A percentile compares a stretch with the other conserved stretches of the same genome.
These are phyloP conservation scores for Antrodiella citrinella DNA, from an alignment of 768 basidiomycete genomes.

Conservation along the genomic window DNA sequence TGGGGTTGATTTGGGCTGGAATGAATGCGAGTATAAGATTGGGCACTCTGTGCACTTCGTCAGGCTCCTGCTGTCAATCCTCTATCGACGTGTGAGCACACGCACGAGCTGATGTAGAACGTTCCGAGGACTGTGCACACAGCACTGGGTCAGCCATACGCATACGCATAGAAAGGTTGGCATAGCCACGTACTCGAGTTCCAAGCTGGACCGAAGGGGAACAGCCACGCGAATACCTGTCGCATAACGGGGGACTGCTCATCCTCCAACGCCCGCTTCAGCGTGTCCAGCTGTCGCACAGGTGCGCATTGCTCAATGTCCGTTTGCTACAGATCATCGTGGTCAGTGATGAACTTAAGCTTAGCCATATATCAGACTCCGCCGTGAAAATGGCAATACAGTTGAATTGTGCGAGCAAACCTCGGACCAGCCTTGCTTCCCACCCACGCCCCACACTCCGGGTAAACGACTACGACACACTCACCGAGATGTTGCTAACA, in stretches of 20 bases:
- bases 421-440: neutral
- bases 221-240: constrained; percentile 70
- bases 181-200: constrained; percentile 57
- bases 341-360: neutral
- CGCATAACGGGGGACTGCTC: constrained; percentile 70
- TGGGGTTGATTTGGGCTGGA: constrained; percentile 74
- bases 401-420: neutral
- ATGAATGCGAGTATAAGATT: constrained; percentile 95
- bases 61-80: constrained; percentile 12
- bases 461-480: constrained; percentile 9
- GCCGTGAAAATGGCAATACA: no score
- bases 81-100: constrained; percentile 14
- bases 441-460: constrained; percentile 15
- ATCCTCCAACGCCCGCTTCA: constrained; percentile 56
- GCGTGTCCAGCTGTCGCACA: constrained; percentile 39
- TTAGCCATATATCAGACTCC: no score
- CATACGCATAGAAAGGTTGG: no score
- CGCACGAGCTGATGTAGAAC: constrained; percentile 95
- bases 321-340: constrained; percentile 26
- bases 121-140: constrained; percentile 62
- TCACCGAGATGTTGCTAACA: constrained; percentile 13
- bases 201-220: constrained; percentile 88
- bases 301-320: constrained; percentile 36
- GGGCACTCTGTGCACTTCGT: constrained; percentile 51
- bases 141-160: no score